phyloP scores from a whole-genome alignment of 768 basidiomycete genomes.

The Suillus subalutaceus region DNA sequence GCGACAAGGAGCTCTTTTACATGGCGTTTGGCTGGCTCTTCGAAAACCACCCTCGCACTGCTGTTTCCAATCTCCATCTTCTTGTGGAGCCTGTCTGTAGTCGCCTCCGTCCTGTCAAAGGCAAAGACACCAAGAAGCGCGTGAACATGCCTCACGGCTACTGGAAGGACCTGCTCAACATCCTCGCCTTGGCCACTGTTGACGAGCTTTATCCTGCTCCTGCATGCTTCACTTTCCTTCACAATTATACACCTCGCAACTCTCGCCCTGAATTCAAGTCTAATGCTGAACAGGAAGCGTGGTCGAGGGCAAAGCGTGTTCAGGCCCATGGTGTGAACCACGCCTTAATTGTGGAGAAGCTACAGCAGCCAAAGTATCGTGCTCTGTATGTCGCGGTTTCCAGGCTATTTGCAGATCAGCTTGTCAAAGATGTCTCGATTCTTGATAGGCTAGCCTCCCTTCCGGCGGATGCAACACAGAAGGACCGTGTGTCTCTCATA shows the following conservation, averaged over 20 bases:
- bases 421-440: slow-evolving; percentile 49
- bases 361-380: slow-evolving; percentile 52
- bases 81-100: slow-evolving; percentile 56
- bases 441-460: slow-evolving; percentile 42
- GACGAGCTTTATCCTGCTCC: slow-evolving; percentile 43
- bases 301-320: slow-evolving; percentile 22
- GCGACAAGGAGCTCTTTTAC: slow-evolving; percentile 64
- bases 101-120: slow-evolving; percentile 25
- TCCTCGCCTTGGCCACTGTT: slow-evolving; percentile 60
- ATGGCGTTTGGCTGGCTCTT: slow-evolving; percentile 71
- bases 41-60: slow-evolving; percentile 68
- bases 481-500: slow-evolving; percentile 18
- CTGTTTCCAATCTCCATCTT: slow-evolving; percentile 58
- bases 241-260: slow-evolving; percentile 22
- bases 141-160: slow-evolving; percentile 54
- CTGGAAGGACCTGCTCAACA: slow-evolving; percentile 77
- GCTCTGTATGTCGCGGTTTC: slow-evolving; percentile 67
- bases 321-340: slow-evolving; percentile 33
- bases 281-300: slow-evolving; percentile 27
- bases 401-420: slow-evolving; percentile 57
- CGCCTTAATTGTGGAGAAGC: slow-evolving; percentile 41
- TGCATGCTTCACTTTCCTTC: slow-evolving; percentile 26
- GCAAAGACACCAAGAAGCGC: slow-evolving; percentile 23
- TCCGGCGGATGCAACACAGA: slow-evolving; percentile 28
- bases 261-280: slow-evolving; percentile 29